Base-by-base conservation (phyloP, 2,329 filamentous ascomycete genomes). In the Xylariaceae sp. region DNA sequence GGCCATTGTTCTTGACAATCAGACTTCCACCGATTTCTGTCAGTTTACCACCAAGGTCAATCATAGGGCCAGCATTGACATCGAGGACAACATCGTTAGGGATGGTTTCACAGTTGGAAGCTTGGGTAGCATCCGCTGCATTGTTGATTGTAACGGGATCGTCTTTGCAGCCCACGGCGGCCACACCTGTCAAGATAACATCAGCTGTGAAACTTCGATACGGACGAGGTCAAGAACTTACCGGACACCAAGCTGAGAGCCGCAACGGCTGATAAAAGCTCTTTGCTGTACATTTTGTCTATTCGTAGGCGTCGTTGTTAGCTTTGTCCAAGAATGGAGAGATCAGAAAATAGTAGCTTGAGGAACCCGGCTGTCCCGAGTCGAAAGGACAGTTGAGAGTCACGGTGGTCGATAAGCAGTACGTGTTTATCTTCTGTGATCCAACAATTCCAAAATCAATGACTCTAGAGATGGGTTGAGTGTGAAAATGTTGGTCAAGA, bases 51-150 rank as follows among this genome's bases (percentile, higher is more conserved):
- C 82, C 75, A 60, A 97, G 73, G 49, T 76, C 73, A 62, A 96
- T 79, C 58, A 73, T 71, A 40, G 81, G 82, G 45, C 79, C 73
- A 32, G 85, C 79, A 45, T 72, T 69, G 30, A 78, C 76, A 57
- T 79, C 80, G 61, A 96, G 80, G 59, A 83, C 79, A 57, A 96
- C 77, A 70, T 82, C 80, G 67, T 88, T 91, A 45, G 82, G 75
- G 69, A 90, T 81, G 50, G 82, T 88, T n/a, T 75, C 70, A 82
- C 92, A 96, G 59, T 70, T 67, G 48, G 81, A 72, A 55, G 93
- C 75, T 42, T 70, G 71, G 15, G 78, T 79, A 52, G 82, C 85
- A 68, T 89, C 81, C 64, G 83, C 82, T 49, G 77, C 81, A 73
- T 81, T 86, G 72, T 80, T 80, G 76, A 91, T 79, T 62, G 82